These are phyloP conservation scores for Umbellularia californica DNA, from an alignment of 164 flowering plant species.

Conservation along the genomic window DNA sequence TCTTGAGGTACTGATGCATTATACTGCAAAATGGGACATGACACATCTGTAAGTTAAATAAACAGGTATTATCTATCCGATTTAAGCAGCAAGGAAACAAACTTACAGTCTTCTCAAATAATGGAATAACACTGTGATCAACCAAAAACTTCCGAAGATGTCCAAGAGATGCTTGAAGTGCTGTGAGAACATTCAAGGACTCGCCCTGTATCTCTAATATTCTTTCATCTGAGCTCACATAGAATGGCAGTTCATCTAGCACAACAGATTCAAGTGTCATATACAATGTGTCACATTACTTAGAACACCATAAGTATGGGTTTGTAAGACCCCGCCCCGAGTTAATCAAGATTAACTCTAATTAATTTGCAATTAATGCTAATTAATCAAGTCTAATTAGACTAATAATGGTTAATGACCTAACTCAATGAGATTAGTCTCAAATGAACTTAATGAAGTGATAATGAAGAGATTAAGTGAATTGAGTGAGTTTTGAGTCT, in stretches of 20 bases:
- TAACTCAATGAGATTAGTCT: no score
- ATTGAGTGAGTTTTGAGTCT: no score
- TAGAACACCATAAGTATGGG: no score
- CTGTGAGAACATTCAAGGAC: slow-evolving; percentile 65
- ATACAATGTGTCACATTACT: background rate
- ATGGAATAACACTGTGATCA: slow-evolving; percentile 79
- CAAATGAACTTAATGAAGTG: no score
- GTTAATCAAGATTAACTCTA: no score
- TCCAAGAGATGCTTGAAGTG: slow-evolving; percentile 76
- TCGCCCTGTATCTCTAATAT: slow-evolving; percentile 90
- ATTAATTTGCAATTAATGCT: no score
- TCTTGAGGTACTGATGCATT: slow-evolving; percentile 51
- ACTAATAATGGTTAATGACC: no score
- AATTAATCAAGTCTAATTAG: no score
- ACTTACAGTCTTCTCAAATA: slow-evolving; percentile 86
- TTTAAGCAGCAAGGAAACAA: background rate
- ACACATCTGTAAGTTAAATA: slow-evolving; percentile 5
- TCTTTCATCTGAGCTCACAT: slow-evolving; percentile 75
- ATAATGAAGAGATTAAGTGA: no score
- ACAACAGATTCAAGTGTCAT: background rate
- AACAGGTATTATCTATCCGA: background rate
- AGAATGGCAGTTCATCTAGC: slow-evolving; percentile 66
- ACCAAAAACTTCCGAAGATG: slow-evolving; percentile 90
- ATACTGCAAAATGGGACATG: slow-evolving; percentile 35
- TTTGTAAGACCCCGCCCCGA: no score